phyloP scores from a whole-genome alignment of 106 monocot genomes.

The Acorus gramineus region DNA sequence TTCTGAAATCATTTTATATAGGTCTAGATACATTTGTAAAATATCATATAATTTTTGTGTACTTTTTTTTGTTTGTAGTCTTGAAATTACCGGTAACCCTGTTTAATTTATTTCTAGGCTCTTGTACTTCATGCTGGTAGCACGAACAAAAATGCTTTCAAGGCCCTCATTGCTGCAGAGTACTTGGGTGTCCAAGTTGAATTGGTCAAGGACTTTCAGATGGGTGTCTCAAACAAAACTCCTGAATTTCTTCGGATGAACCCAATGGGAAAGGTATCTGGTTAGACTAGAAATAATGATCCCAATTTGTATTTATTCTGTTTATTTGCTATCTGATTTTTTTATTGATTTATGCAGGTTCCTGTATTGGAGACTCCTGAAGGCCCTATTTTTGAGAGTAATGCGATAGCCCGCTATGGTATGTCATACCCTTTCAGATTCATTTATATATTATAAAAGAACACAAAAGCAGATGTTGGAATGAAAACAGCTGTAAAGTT shows the following conservation, averaged over 20 bases:
- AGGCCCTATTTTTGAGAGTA: constrained; percentile 81
- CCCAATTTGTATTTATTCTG: no score
- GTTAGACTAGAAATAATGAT: no score
- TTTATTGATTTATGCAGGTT: constrained; percentile 24
- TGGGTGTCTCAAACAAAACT: constrained; percentile 80
- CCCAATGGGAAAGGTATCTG: constrained; percentile 70
- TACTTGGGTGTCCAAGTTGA: constrained; percentile 63
- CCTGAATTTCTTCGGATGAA: constrained; percentile 88
- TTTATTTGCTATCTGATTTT: no score
- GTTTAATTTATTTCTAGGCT: not conserved
- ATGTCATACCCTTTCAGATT: not conserved
- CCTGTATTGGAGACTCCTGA: constrained; percentile 94
- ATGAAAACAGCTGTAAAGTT: no score
- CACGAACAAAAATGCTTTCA: constrained; percentile 70
- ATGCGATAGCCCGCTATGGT: constrained; percentile 88
- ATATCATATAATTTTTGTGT: no score
- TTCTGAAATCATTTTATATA: no score
- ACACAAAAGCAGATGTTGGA: no score
- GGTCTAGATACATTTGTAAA: no score
- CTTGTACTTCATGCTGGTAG: constrained; percentile 39
- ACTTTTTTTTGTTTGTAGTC: no score
- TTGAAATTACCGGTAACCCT: no score
- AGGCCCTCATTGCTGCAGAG: constrained; percentile 76
- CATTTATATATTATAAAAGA: no score
- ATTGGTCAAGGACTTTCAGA: constrained; percentile 53